These are phyloP conservation scores for Ustilago lituana DNA, from an alignment of 1,284 basidiomycete species.

Conservation along the genomic window DNA sequence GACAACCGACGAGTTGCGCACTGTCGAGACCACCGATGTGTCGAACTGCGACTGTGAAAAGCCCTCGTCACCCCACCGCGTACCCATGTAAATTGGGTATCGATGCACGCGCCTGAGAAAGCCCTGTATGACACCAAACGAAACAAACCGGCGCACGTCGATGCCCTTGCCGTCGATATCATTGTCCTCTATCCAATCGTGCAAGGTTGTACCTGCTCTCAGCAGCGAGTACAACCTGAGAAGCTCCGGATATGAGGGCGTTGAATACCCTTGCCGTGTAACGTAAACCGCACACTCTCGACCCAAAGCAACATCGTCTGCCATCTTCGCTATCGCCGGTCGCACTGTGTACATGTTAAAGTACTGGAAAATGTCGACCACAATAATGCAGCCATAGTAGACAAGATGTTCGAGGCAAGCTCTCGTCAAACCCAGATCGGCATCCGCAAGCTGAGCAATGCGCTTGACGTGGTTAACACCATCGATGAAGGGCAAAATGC, in stretches of 20 bases:
- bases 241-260: conserved; percentile 70
- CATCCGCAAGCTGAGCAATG: conserved; percentile 91
- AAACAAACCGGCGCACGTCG: conserved; percentile 92
- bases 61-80: conserved; percentile 8
- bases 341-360: conserved; percentile 95
- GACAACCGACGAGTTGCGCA: conserved; percentile 35
- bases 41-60: conserved; percentile 13
- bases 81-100: conserved; percentile 78
- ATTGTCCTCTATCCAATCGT: conserved; percentile 87
- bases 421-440: conserved; percentile 82
- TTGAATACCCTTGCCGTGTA: conserved; percentile 74
- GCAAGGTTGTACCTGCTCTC: conserved; percentile 83
- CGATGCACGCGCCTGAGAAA: conserved; percentile 91
- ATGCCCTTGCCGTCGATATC: conserved; percentile 74
- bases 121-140: conserved; percentile 98
- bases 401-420: conserved; percentile 91
- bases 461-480: conserved; percentile 89
- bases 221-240: conserved; percentile 85
- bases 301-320: conserved; percentile 81
- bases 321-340: conserved; percentile 83
- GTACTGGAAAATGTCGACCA: conserved; percentile 89
- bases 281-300: conserved; percentile 90
- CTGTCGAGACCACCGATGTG: conserved; percentile 23
- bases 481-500: conserved; percentile 77
- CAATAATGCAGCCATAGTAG: conserved; percentile 97